Evolutionary conservation across 352 stramenopile genomes (phyloP), one percentile per base, ranked within the genome.

Genomic region (Pilasporangium apinafurcum): DNA sequence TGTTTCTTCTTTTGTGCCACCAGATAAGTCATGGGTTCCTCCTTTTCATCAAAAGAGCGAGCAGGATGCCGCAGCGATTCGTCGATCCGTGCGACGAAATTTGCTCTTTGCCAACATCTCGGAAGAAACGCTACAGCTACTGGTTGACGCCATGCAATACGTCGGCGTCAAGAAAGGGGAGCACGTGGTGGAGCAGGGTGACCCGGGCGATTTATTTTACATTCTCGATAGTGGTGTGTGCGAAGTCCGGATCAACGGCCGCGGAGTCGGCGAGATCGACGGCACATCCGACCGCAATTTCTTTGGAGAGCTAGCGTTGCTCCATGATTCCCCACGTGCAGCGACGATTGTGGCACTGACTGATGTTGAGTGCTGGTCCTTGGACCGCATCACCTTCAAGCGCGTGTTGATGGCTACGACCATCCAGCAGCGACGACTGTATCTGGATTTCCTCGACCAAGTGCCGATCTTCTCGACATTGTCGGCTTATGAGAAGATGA

Each of bases 231-330:
- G 65, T 42, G 94, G 94, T 20, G 48, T 66, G n/a, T 83, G 96
- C 30, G 62, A 90, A 27, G 70, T 89, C 26, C 27, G 71, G 4
- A 75, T 91, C 12, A 61, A 88, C 28, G 41, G 51, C 1, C 67
- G 77, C 38, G 67, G 92, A 8, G 62, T 77, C 3, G 77, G 75
- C 22, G 60, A 77, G 28, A 58, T 82, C 13, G 61, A 72, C 44
- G 64, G 59, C 28, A 69, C 96, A 3, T 72, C 59, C 0, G 44
- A 61, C 12, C 64, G 72, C 30, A 77, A 84, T 29, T 85, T 72
- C 46, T 98, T 98, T 50, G 93, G 93, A 18, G 93, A 98, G 67
- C 63, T 98, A 24, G 93, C 93, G 8, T 65, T 98, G 34, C 72
- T 98, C 27, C 97, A 98, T 59, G 83, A 96, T 48, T 74, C 82